Conservation (phyloP, 352 stramenopile genomes). For the Globisporangium heterothallicum region DNA sequence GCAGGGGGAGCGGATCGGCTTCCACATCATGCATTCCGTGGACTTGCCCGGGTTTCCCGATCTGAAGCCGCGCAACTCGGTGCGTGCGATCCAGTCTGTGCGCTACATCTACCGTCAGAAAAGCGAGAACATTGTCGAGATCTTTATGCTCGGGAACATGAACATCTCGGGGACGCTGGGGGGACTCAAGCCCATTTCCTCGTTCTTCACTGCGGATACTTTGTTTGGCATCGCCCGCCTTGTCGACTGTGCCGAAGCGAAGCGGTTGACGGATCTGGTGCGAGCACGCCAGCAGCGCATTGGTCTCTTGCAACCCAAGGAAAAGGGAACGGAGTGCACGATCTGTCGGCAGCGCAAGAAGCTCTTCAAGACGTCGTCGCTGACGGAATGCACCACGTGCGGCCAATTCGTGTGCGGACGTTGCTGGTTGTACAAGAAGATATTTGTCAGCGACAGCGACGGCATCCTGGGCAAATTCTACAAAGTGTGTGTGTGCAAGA, state of each 20-base stretch:
- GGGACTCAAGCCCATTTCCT: conserved; percentile 25
- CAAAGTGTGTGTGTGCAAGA: conserved; percentile 34
- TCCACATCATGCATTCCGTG: conserved; percentile 67
- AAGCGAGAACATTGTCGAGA: conserved; percentile 38
- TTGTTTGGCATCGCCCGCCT: conserved; percentile 40
- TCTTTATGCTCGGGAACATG: conserved; percentile 59
- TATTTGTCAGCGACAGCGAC: conserved; percentile 37
- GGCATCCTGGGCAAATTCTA: conserved; percentile 41
- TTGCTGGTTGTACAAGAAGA: conserved; percentile 33
- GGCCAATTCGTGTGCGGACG: conserved; percentile 40
- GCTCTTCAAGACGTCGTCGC: conserved; percentile 23
- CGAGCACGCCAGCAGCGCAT: conserved; percentile 29
- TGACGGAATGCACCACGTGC: conserved; percentile 38
- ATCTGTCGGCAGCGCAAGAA: conserved; percentile 29
- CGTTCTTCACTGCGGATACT: conserved; percentile 35
- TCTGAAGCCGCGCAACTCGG: conserved; percentile 42
- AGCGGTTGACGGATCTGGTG: conserved; percentile 49
- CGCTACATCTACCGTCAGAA: conserved; percentile 57
- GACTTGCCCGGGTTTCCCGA: conserved; percentile 50
- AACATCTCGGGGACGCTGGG: conserved; percentile 36
- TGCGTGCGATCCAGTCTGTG: conserved; percentile 44
- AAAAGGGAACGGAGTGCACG: conserved; percentile 22
- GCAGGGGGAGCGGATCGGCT: conserved; percentile 48
- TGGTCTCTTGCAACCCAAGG: conserved; percentile 17
- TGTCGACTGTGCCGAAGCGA: conserved; percentile 47